Conservation (phyloP, 805 yeast species). For the Myxozyma geophila region DNA sequence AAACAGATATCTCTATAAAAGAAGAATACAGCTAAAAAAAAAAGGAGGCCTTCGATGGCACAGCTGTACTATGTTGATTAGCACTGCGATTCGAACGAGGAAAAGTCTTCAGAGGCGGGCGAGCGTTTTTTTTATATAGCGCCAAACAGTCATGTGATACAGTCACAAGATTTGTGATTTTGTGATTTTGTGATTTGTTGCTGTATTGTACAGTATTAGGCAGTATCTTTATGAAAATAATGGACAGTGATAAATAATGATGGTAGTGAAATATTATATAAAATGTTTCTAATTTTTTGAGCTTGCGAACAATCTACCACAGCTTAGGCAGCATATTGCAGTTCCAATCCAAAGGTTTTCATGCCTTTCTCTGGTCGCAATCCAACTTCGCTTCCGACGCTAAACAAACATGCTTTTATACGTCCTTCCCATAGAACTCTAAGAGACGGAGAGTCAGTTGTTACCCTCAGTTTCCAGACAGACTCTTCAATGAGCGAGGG, state of each 20-base stretch:
- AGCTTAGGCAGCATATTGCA: conserved; percentile 61
- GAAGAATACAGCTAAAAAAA: not conserved
- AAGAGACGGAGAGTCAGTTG: conserved; percentile 58
- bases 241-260: too few species aligned
- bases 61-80: not conserved
- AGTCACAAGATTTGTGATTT: too few species aligned
- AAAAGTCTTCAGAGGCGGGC: too few species aligned
- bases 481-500: conserved; percentile 16
- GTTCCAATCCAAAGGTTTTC: conserved; percentile 60
- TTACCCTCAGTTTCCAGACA: conserved; percentile 25
- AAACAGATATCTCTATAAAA: not conserved
- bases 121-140: too few species aligned
- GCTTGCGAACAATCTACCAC: not conserved
- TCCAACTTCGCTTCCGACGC: conserved; percentile 68
- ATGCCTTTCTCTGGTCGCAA: conserved; percentile 53
- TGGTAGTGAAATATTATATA: too few species aligned
- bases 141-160: too few species aligned
- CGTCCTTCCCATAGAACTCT: conserved; percentile 87
- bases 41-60: not conserved
- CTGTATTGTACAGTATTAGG: too few species aligned
- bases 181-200: too few species aligned
- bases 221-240: too few species aligned
- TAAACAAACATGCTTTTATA: conserved; percentile 74
- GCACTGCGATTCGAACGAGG: not conserved
- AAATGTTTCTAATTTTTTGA: not conserved